phyloP scores from a whole-genome alignment of 495 filamentous ascomycete genomes.

The Neurospora tetraspora region DNA sequence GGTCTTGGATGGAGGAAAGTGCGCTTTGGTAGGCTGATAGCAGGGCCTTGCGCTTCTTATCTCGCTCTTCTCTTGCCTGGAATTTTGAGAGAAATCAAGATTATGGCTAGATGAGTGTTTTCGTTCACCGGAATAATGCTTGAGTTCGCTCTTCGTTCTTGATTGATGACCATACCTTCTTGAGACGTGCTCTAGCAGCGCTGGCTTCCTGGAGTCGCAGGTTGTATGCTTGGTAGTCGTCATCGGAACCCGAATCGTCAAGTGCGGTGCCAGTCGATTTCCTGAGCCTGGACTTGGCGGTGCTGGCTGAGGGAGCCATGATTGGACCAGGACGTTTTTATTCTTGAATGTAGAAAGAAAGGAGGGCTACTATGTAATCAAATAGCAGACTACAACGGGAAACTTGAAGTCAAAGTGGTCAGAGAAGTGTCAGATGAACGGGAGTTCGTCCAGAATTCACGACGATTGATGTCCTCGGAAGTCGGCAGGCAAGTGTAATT shows the following conservation, averaged over 20 bases:
- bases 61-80: slow-evolving; percentile 15
- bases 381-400: background rate
- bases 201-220: slow-evolving; percentile 10
- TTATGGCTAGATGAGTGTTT: background rate
- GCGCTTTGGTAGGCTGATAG: slow-evolving; percentile 4
- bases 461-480: background rate
- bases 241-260: slow-evolving; percentile 8
- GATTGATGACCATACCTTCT: slow-evolving; percentile 2
- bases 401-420: background rate
- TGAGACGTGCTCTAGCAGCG: slow-evolving; percentile 11
- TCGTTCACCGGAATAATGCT: background rate
- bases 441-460: background rate
- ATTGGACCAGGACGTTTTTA: background rate
- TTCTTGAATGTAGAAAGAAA: background rate
- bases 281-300: slow-evolving; percentile 3
- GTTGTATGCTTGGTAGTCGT: slow-evolving; percentile 10
- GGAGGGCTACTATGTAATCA: background rate
- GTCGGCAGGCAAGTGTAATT: background rate
- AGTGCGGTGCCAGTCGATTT: background rate
- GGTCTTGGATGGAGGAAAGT: slow-evolving; percentile 7
- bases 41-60: slow-evolving; percentile 13
- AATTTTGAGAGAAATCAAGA: background rate
- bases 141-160: background rate
- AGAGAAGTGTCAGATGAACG: background rate
- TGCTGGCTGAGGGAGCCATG: slow-evolving; percentile 17